Conservation (phyloP, 2,329 filamentous ascomycete genomes). For the Xenoacremonium recifei region DNA sequence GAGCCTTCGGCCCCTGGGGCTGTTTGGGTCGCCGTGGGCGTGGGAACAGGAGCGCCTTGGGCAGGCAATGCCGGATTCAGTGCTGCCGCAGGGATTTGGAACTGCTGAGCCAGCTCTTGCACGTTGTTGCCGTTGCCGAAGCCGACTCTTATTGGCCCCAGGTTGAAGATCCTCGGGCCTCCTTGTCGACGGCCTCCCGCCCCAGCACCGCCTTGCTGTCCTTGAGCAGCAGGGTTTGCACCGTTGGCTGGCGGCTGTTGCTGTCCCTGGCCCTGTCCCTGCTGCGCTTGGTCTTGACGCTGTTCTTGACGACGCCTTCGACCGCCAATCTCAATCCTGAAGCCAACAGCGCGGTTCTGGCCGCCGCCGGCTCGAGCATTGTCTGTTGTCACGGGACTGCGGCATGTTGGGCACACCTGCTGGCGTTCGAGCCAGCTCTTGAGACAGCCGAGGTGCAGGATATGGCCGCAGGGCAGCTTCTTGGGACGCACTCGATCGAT, state of each 20-base stretch:
- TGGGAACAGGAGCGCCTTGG: constrained; percentile 4
- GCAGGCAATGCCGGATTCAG: constrained; percentile 17
- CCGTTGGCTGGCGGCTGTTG: constrained; percentile 18
- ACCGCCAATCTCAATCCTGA: constrained; percentile 29
- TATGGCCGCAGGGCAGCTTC: constrained; percentile 94
- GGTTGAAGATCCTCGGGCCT: constrained; percentile 63
- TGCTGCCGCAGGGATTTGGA: constrained; percentile 45
- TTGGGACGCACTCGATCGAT: constrained; percentile 87
- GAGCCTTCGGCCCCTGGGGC: constrained; percentile 27
- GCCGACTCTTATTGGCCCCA: constrained; percentile 73
- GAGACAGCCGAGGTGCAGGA: constrained; percentile 89
- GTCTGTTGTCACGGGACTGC: constrained; percentile 64
- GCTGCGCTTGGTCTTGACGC: too few species aligned
- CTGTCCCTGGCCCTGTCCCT: too few species aligned
- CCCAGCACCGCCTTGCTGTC: constrained; percentile 22
- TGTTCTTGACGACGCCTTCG: constrained; percentile 16
- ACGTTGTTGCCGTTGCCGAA: constrained; percentile 70
- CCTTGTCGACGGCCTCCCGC: constrained; percentile 22
- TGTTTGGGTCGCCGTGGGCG: constrained; percentile 13
- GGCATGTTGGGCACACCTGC: constrained; percentile 94
- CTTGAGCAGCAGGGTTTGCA: constrained; percentile 12
- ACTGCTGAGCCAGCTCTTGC: constrained; percentile 64
- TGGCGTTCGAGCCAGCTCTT: constrained; percentile 97
- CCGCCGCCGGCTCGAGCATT: constrained; percentile 23
- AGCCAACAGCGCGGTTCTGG: constrained; percentile 26